phyloP scores from a whole-genome alignment of 2,329 filamentous ascomycete genomes.

The Grosmannia serpens region DNA sequence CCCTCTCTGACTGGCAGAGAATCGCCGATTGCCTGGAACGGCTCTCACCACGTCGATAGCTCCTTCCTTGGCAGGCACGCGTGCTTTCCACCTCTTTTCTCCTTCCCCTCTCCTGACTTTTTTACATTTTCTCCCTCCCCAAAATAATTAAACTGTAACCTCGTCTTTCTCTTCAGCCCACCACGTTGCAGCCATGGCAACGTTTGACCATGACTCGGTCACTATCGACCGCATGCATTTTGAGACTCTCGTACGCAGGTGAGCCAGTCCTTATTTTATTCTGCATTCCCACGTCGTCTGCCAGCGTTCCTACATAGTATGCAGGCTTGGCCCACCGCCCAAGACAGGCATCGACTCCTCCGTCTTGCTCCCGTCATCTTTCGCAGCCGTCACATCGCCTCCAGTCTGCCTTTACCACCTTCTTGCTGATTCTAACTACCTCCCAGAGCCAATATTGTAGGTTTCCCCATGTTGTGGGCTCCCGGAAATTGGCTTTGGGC shows the following conservation, averaged over 20 bases:
- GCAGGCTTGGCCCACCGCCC: too few relatives aligned
- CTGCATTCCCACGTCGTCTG: background rate
- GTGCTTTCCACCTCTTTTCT: background rate
- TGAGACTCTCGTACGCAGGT: constrained; percentile 51
- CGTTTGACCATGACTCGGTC: constrained; percentile 23
- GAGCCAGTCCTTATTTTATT: constrained; percentile 17
- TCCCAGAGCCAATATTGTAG: constrained; percentile 4
- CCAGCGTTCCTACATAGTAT: background rate
- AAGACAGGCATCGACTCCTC: too few relatives aligned
- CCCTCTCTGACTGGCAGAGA: background rate
- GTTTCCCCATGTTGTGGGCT: background rate
- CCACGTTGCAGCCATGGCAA: background rate
- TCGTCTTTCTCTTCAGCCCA: background rate
- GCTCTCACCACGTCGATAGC: background rate
- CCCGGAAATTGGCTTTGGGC: too few relatives aligned
- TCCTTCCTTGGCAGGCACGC: background rate
- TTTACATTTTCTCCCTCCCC: background rate
- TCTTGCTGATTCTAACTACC: background rate
- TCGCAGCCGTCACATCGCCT: background rate
- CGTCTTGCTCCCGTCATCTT: background rate
- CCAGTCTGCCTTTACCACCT: background rate
- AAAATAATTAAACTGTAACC: background rate
- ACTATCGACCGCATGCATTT: constrained; percentile 51
- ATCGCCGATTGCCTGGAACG: background rate
- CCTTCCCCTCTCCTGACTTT: background rate